A percentile compares a stretch with the other conserved stretches of the same genome.
Conservation (phyloP, 352 stramenopile species). For the Pythium aphanidermatum region DNA sequence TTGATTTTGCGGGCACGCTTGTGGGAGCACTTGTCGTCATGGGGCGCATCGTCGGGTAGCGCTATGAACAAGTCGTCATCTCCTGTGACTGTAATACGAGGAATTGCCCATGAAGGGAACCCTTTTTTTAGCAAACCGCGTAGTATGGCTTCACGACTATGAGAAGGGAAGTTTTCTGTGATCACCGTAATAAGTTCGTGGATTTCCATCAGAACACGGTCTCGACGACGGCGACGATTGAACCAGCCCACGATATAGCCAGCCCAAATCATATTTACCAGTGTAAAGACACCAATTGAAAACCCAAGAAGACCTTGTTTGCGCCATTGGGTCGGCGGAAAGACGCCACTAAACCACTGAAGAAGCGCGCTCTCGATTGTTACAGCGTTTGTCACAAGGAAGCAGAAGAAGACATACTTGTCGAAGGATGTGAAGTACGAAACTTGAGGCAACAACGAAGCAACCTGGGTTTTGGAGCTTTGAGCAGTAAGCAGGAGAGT, state of each 20-base stretch:
- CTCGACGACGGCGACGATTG: constrained; percentile 16
- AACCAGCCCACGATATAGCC: constrained; percentile 20
- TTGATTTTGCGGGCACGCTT: no score
- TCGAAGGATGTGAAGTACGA: constrained; percentile 64
- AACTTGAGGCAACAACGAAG: constrained; percentile 42
- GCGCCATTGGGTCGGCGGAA: constrained; percentile 8
- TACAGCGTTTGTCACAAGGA: constrained; percentile 45
- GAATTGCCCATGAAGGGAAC: no score
- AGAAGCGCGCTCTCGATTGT: constrained; percentile 53
- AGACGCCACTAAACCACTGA: constrained; percentile 16
- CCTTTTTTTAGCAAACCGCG: no score
- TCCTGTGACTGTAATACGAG: no score
- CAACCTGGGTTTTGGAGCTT: constrained; percentile 59
- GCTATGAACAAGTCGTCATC: no score
- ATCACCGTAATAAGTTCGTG: constrained; percentile 29
- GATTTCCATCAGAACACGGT: constrained; percentile 23
- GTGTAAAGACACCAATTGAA: constrained; percentile 30
- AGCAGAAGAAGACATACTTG: constrained; percentile 60
- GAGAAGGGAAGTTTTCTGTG: no score
- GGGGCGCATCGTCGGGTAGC: no score
- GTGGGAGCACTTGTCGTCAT: no score
- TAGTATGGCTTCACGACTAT: no score
- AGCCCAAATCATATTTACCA: constrained; percentile 35
- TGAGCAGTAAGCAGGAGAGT: constrained; percentile 58
- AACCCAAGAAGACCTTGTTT: constrained; percentile 28